These are phyloP conservation scores for Blastobotrys indianensis DNA, from an alignment of 1,139 yeast species.

Conservation along the genomic window DNA sequence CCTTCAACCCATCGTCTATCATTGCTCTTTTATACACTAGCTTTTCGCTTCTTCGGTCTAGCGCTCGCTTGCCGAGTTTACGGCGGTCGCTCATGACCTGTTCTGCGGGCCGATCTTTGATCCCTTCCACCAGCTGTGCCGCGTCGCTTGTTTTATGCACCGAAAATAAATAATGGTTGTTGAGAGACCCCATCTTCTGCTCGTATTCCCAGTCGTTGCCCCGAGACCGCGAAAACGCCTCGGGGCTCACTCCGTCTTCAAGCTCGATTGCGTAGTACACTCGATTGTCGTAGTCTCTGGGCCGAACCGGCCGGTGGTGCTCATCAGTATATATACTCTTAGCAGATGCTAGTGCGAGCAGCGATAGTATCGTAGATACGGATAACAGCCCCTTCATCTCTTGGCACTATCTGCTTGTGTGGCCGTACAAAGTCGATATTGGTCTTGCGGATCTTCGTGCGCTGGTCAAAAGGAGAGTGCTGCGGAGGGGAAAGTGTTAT, in stretches of 20 bases:
- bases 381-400: no score
- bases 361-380: no score
- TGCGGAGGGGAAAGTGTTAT: no score
- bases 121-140: slow-evolving; percentile 16
- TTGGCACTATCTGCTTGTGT: no score
- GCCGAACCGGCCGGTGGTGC: slow-evolving; percentile 10
- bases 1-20: slow-evolving; percentile 17
- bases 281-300: slow-evolving; percentile 23
- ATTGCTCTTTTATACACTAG: slow-evolving; percentile 14
- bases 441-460: no score
- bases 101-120: slow-evolving; percentile 14
- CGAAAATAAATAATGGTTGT: slow-evolving; percentile 33
- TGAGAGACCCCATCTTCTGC: slow-evolving; percentile 29
- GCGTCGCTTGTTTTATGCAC: slow-evolving; percentile 18
- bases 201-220: slow-evolving; percentile 29
- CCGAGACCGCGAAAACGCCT: slow-evolving; percentile 12
- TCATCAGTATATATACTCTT: slow-evolving; percentile 5
- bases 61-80: background rate
- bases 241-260: slow-evolving; percentile 15
- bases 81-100: slow-evolving; percentile 2
- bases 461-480: no score
- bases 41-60: slow-evolving; percentile 9
- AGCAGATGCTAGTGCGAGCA: no score
- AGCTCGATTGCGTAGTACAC: slow-evolving; percentile 31
- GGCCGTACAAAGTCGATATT: no score